phyloP scores from a whole-genome alignment of 2,329 filamentous ascomycete species.

The Zasmidium citrigriseum region DNA sequence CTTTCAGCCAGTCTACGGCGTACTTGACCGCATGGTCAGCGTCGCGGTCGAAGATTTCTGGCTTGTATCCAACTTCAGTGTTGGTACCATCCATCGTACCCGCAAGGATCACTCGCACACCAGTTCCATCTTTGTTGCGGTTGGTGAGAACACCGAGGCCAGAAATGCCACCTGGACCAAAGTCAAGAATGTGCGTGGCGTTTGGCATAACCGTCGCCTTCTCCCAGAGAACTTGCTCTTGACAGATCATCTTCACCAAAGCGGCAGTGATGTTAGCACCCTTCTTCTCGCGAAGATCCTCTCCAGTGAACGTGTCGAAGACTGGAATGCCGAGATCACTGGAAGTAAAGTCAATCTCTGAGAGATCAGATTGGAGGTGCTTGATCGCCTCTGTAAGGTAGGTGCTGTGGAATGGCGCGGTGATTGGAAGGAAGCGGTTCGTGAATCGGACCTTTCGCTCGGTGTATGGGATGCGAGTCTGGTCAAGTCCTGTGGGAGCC shows the following conservation, averaged over 20 bases:
- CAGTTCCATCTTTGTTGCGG: constrained; percentile 98
- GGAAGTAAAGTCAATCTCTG: constrained; percentile 74
- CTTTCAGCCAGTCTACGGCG: constrained; percentile 96
- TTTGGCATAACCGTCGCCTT: constrained; percentile 85
- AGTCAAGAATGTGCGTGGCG: constrained; percentile 93
- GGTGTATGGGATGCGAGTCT: constrained; percentile 90
- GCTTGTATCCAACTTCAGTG: constrained; percentile 92
- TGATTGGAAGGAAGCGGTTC: constrained; percentile 96
- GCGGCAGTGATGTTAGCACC: constrained; percentile 79
- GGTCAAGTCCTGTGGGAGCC: constrained; percentile 94
- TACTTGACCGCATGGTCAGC: constrained; percentile 93
- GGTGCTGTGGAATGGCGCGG: constrained; percentile 95
- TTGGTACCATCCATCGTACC: constrained; percentile 91
- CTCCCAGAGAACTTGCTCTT: constrained; percentile 95
- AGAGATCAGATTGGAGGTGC: constrained; percentile 83
- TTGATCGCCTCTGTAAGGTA: constrained; percentile 82
- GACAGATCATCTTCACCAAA: constrained; percentile 89
- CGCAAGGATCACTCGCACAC: constrained; percentile 92
- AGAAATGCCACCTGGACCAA: constrained; percentile 94
- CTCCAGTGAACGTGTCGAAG: constrained; percentile 85
- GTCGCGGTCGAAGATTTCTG: constrained; percentile 94
- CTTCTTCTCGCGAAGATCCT: constrained; percentile 73
- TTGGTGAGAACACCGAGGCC: constrained; percentile 94
- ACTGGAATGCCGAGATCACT: constrained; percentile 78
- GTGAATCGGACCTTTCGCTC: constrained; percentile 95